phyloP scores from a whole-genome alignment of 2,329 filamentous ascomycete genomes.

The Diplocarpon mali region DNA sequence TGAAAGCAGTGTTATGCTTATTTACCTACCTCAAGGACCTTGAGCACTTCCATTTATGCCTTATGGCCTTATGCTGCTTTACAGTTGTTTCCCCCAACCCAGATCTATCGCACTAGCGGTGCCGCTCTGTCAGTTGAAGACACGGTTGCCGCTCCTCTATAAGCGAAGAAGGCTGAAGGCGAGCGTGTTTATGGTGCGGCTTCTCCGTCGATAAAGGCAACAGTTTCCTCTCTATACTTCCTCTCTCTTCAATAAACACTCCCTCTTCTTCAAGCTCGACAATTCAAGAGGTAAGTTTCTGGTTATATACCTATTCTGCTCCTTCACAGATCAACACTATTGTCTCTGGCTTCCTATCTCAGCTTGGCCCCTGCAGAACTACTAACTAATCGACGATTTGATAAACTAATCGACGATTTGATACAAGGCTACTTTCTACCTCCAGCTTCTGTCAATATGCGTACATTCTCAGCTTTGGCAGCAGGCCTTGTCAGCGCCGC shows the following conservation, averaged over 20 bases:
- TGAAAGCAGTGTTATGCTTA: too few species aligned
- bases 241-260: neutral
- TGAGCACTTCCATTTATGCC: too few species aligned
- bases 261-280: constrained; percentile 1
- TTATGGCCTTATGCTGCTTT: too few species aligned
- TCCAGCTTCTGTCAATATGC: constrained; percentile 19
- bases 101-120: too few species aligned
- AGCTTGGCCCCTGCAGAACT: too few species aligned
- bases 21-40: too few species aligned
- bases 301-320: neutral
- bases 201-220: constrained; percentile 11
- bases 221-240: constrained; percentile 13
- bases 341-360: neutral
- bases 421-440: constrained; percentile 6
- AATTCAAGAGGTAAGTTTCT: constrained; percentile 9
- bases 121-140: neutral
- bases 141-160: neutral
- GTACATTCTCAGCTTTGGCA: constrained; percentile 25
- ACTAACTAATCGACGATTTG: constrained; percentile 7
- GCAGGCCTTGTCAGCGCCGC: constrained; percentile 32
- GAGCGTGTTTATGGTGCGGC: neutral
- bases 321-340: neutral
- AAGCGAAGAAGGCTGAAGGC: neutral
- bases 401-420: constrained; percentile 7
- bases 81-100: too few species aligned